Conservation (phyloP, 176 grass and related monocot genomes). For the Alloteropsis semialata region DNA sequence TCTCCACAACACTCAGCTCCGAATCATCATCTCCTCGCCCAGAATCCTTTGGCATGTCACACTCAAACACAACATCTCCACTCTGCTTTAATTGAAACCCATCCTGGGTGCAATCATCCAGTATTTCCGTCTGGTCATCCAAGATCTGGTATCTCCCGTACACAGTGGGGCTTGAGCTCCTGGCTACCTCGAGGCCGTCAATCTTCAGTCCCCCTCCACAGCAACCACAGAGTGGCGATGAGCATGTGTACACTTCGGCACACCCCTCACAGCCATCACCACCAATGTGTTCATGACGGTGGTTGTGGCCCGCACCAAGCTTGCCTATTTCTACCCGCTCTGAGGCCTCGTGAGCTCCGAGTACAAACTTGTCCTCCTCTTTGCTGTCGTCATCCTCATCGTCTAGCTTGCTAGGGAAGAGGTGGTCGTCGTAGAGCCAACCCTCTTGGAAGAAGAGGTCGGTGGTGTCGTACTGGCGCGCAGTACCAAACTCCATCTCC, state of each 20-base stretch:
- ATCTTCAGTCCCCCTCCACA: conserved; percentile 50
- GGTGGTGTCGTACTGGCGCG: conserved; percentile 65
- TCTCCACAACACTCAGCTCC: conserved; percentile 45
- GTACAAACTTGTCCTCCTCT: conserved; percentile 80
- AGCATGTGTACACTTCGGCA: conserved; percentile 61
- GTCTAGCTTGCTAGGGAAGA: conserved; percentile 40
- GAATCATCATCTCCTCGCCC: conserved; percentile 20
- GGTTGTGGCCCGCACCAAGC: conserved; percentile 11
- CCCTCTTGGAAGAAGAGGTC: conserved; percentile 70
- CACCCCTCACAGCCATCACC: conserved; percentile 49
- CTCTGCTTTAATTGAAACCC: conserved; percentile 42
- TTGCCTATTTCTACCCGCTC: conserved; percentile 18
- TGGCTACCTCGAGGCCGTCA: conserved; percentile 6
- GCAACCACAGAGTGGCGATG: conserved; percentile 69
- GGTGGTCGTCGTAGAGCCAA: conserved; percentile 79
- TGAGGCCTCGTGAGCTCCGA: conserved; percentile 26
- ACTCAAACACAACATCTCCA: conserved; percentile 38
- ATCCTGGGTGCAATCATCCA: conserved; percentile 60
- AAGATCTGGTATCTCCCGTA: conserved; percentile 92
- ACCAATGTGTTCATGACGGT: conserved; percentile 33
- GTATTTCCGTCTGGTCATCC: conserved; percentile 82
- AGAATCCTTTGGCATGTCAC: conserved; percentile 26
- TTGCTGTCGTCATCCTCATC: conserved; percentile 23
- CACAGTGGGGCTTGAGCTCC: conserved; percentile 53
- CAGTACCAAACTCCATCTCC: conserved; percentile 86